Evolutionary conservation across 208 protist species (phyloP).

Genomic region (Trypanosoma grayi): DNA sequence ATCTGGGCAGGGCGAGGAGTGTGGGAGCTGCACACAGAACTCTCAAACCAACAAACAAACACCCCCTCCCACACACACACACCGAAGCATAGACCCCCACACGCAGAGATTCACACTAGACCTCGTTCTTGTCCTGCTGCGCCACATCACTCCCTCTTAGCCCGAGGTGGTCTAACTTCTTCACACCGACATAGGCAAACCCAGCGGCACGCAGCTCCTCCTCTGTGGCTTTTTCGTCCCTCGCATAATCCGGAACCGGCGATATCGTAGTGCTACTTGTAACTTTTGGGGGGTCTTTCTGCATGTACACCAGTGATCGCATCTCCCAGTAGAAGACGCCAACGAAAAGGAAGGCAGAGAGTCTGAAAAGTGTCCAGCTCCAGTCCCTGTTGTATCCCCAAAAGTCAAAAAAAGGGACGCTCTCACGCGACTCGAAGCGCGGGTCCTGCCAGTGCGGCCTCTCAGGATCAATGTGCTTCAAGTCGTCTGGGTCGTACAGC

Average conservation of each 20-base stretch:
- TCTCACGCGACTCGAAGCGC: slow-evolving; percentile 73
- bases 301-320: slow-evolving; percentile 50
- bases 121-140: background rate
- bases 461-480: slow-evolving; percentile 80
- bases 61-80: no score
- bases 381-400: slow-evolving; percentile 89
- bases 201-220: slow-evolving; percentile 74
- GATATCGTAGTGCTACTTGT: slow-evolving; percentile 67
- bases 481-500: slow-evolving; percentile 58
- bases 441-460: slow-evolving; percentile 88
- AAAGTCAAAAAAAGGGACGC: slow-evolving; percentile 82
- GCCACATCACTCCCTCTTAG: background rate
- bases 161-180: slow-evolving; percentile 76
- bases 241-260: slow-evolving; percentile 68
- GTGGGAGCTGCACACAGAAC: no score
- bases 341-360: slow-evolving; percentile 54
- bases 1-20: no score
- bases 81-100: background rate
- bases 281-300: slow-evolving; percentile 44
- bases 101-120: no score
- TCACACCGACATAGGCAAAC: slow-evolving; percentile 78
- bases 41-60: no score
- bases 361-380: slow-evolving; percentile 86
- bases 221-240: slow-evolving; percentile 78
- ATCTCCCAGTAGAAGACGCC: slow-evolving; percentile 70